A percentile compares a stretch with the other conserved stretches of the same genome.
Conservation (phyloP, 441 rosid species). For the Manihot esculenta region DNA sequence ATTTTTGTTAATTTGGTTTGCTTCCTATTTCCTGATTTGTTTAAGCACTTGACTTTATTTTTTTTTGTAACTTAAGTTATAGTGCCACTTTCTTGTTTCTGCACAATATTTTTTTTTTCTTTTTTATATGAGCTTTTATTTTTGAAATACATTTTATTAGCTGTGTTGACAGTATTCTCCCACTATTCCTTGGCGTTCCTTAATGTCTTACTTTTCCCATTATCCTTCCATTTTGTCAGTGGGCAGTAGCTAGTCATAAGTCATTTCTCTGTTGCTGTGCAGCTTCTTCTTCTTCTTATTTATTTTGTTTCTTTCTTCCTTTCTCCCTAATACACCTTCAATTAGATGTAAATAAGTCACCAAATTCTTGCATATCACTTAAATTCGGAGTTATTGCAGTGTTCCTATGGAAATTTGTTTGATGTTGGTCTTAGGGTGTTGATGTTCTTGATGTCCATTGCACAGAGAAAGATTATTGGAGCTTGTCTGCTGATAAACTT, state of each 20-base stretch:
- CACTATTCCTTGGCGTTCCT: neutral
- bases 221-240: neutral
- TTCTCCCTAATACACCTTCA: neutral
- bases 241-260: too few relatives aligned
- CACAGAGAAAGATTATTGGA: neutral
- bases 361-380: neutral
- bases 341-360: neutral
- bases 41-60: neutral
- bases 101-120: neutral
- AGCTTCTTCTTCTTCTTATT: too few relatives aligned
- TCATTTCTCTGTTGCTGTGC: too few relatives aligned
- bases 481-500: neutral
- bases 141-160: neutral
- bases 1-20: conserved; percentile 3
- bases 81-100: neutral
- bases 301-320: too few relatives aligned
- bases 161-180: neutral
- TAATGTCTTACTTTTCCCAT: neutral
- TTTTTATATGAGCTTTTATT: neutral
- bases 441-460: neutral
- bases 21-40: neutral
- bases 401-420: neutral
- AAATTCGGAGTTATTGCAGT: neutral
- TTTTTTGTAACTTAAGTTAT: neutral
- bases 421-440: neutral